phyloP scores from a whole-genome alignment of 352 stramenopile species.

The Phytophthora citrophthora region DNA sequence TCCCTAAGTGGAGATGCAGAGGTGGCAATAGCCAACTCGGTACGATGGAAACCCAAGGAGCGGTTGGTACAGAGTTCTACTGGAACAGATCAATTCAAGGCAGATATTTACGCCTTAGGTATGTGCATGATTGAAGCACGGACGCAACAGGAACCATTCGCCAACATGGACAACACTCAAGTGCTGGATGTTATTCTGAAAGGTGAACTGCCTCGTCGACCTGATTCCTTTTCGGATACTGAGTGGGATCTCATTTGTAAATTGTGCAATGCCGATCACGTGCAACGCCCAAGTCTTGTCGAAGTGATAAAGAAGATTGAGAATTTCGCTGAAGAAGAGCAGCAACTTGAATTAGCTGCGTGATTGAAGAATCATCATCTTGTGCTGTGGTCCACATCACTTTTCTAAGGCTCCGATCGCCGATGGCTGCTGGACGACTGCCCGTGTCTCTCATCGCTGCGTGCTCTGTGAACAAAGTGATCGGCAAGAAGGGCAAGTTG shows the following conservation, averaged over 20 bases:
- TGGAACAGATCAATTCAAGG: not conserved
- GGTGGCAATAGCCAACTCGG: not conserved
- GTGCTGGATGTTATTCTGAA: constrained; percentile 11
- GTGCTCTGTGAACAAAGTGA: constrained; percentile 74
- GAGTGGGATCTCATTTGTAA: constrained; percentile 19
- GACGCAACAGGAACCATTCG: constrained; percentile 13
- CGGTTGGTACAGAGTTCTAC: constrained; percentile 3
- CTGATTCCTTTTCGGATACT: constrained; percentile 9
- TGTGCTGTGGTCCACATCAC: constrained; percentile 18
- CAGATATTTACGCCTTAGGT: constrained; percentile 39
- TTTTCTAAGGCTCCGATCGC: not conserved
- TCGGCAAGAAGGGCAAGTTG: constrained; percentile 55
- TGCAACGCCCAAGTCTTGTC: constrained; percentile 8
- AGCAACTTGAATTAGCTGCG: not conserved
- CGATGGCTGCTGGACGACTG: constrained; percentile 13
- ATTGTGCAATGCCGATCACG: constrained; percentile 12
- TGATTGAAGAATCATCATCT: no score
- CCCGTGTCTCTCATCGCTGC: constrained; percentile 72
- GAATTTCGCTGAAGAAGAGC: constrained; percentile 8
- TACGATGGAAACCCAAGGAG: constrained; percentile 44
- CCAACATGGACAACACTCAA: constrained; percentile 1
- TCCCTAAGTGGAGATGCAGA: constrained; percentile 7
- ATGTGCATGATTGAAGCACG: constrained; percentile 42
- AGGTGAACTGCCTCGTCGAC: constrained; percentile 3
- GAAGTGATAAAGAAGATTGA: constrained; percentile 18